Conservation (phyloP, 2,329 filamentous ascomycete species). For the Colletotrichum tropicicola region DNA sequence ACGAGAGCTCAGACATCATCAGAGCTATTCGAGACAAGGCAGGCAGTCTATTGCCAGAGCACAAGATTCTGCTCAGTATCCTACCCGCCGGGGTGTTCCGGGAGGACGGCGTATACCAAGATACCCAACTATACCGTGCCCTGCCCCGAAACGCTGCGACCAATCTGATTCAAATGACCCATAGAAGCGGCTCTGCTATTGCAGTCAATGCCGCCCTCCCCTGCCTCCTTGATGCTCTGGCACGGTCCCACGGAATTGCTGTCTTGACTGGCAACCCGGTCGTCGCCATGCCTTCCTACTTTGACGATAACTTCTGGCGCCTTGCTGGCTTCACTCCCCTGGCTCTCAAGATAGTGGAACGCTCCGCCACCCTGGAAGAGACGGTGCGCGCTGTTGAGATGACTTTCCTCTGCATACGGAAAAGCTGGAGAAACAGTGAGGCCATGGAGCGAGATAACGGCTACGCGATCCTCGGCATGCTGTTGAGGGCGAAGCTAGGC, state of each 20-base stretch:
- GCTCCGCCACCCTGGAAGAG: conserved; percentile 74
- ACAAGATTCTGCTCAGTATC: conserved; percentile 83
- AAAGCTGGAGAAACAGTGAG: conserved; percentile 97
- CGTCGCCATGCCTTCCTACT: conserved; percentile 79
- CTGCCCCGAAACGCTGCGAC: conserved; percentile 77
- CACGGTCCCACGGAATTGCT: conserved; percentile 81
- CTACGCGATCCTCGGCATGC: conserved; percentile 85
- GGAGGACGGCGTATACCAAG: conserved; percentile 81
- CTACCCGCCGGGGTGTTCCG: conserved; percentile 83
- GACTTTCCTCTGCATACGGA: conserved; percentile 84
- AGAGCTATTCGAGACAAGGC: conserved; percentile 88
- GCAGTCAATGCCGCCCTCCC: conserved; percentile 90
- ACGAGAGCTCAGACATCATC: conserved; percentile 91
- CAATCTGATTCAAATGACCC: conserved; percentile 74
- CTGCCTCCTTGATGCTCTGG: conserved; percentile 88
- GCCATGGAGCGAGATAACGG: conserved; percentile 97
- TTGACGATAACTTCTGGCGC: conserved; percentile 94
- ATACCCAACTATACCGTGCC: conserved; percentile 78
- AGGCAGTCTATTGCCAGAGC: conserved; percentile 82
- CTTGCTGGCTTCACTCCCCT: conserved; percentile 91
- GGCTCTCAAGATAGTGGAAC: conserved; percentile 84
- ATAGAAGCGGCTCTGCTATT: conserved; percentile 78
- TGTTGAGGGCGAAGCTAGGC: conserved; percentile 85
- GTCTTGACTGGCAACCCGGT: conserved; percentile 86
- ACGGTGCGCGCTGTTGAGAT: conserved; percentile 83